phyloP scores from a whole-genome alignment of 257 asterid species.

The Solanum sejunctum region DNA sequence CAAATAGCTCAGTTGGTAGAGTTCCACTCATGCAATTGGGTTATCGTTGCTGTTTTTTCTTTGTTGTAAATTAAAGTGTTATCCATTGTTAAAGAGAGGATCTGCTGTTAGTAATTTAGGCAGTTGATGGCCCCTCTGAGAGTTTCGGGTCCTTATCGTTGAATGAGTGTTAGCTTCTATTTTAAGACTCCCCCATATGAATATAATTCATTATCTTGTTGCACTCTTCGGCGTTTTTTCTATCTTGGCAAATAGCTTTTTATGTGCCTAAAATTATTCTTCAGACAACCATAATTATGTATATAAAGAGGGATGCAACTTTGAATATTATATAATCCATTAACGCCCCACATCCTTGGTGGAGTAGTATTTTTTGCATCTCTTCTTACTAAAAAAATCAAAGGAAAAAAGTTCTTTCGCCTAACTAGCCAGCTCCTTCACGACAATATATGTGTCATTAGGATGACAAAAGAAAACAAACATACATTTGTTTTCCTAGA shows the following conservation, averaged over 20 bases:
- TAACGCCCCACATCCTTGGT: background rate
- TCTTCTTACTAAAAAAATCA: too few species aligned
- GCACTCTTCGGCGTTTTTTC: too few species aligned
- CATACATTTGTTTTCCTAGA: background rate
- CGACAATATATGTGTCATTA: background rate
- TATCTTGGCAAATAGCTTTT: background rate
- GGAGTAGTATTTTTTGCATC: too few species aligned
- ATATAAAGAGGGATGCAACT: too few species aligned
- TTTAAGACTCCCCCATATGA: background rate
- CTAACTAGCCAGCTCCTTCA: too few species aligned
- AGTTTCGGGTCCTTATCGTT: background rate
- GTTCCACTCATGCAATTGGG: background rate
- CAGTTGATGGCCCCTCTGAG: background rate
- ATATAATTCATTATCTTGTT: background rate
- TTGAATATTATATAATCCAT: background rate
- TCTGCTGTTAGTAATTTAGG: background rate
- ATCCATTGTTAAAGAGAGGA: background rate
- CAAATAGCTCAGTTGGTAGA: background rate
- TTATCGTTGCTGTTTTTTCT: background rate
- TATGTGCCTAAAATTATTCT: background rate
- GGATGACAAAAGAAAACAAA: background rate
- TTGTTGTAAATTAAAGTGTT: background rate
- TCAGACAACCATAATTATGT: background rate
- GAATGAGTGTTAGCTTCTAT: background rate
- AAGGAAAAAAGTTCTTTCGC: too few species aligned